Base-by-base conservation (phyloP, 352 stramenopile genomes). In the Phytophthora gonapodyides region DNA sequence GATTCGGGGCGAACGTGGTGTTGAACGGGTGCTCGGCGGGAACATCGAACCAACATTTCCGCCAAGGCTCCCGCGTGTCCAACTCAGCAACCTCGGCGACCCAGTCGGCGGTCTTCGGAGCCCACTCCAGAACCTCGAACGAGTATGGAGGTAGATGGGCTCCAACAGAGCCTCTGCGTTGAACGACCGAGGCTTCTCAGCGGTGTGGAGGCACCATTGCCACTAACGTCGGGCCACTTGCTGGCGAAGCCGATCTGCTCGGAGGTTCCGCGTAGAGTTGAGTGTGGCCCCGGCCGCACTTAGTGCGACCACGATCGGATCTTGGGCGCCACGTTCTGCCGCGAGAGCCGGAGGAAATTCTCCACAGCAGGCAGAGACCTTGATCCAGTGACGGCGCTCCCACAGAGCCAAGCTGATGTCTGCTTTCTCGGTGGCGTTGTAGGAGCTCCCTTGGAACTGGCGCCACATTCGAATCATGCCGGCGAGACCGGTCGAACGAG, bases 91-190 rank as follows among this genome's bases (percentile, higher is more conserved):
- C 16, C 19, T 55, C 48, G 1, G 10, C 6, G 2, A 44, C 7
- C 48, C 48, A 55, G 9, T 33, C 5, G 0, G 10, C 19, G 1
- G 48, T 16, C 0, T 6, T 19, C 1, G 34, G 33, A 24, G 34
- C 34, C 48, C 34, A 45, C 1, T 37, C 12, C 2, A 55, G 4
- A 1, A 31, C 13, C 34, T 55, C 34, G 16, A 54, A 42, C 33
- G 46, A 54, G 8, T 43, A 54, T 30, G 16, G 10, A 54, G 46
- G 11, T 24, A 11, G n/a, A n/a, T n/a, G n/a, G 48, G 48, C 11
- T 55, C 48, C 17, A 55, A n/a, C 21, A 45, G 5, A 0, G 21
- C 13, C 15, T 45, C 48, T 1, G 48, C 13, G 13, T 19, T 2
- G 2, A 16, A 3, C 5, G 31, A 5, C 8, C 3, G 17, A 16